These are phyloP conservation scores for Xylaria arbuscula DNA, from an alignment of 2,329 filamentous ascomycete genomes.

Conservation along the genomic window DNA sequence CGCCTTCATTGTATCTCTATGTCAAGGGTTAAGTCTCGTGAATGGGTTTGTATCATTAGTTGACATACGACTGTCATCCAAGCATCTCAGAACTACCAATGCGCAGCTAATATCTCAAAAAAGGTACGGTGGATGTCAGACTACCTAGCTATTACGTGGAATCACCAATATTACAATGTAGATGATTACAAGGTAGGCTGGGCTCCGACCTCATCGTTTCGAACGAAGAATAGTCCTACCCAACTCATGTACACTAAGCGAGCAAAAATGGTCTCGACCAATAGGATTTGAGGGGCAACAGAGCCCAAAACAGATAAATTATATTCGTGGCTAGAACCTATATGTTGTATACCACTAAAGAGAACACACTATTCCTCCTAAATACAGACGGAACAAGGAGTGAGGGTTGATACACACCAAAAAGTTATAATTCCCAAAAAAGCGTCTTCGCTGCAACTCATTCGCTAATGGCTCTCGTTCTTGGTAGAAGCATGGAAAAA, in stretches of 20 bases:
- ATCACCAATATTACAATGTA: no score
- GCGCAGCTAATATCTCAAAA: not conserved
- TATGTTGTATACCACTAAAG: conserved; percentile 12
- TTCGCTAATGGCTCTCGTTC: conserved; percentile 22
- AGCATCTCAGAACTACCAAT: not conserved
- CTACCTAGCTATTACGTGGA: no score
- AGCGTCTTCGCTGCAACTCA: conserved; percentile 14
- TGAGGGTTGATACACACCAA: conserved; percentile 48
- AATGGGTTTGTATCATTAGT: not conserved
- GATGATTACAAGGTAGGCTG: no score
- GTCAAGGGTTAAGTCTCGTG: not conserved
- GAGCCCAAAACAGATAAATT: not conserved
- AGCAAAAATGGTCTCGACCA: not conserved
- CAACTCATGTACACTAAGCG: not conserved
- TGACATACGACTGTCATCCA: not conserved
- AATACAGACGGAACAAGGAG: conserved; percentile 31
- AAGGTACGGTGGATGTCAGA: no score
- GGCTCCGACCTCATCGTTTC: no score
- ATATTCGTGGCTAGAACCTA: conserved; percentile 25
- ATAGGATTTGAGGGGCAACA: not conserved
- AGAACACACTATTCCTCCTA: conserved; percentile 20
- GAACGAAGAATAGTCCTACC: no score
- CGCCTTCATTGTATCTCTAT: not conserved
- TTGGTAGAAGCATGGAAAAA: conserved; percentile 17
- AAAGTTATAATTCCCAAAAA: conserved; percentile 32